phyloP scores from a whole-genome alignment of 2,329 filamentous ascomycete species.

The Rhytidhysteron rufulum region DNA sequence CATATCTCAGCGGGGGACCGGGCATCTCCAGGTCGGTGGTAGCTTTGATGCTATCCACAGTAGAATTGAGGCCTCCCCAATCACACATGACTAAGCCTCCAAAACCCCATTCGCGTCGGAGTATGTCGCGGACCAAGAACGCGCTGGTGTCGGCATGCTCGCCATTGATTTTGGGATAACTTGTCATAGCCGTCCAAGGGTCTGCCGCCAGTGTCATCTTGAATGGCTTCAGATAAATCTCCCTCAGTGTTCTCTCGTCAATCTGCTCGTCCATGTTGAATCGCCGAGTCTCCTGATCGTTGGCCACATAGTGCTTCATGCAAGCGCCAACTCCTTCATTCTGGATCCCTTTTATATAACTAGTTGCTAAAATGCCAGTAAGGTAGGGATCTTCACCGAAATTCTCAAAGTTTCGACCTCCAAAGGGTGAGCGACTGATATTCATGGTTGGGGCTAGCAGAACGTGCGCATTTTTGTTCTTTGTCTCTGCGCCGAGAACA shows the following conservation, averaged over 20 bases:
- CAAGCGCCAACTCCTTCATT: conserved; percentile 60
- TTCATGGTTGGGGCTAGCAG: conserved; percentile 70
- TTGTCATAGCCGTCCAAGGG: conserved; percentile 63
- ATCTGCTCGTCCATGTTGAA: conserved; percentile 47
- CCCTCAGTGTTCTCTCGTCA: conserved; percentile 53
- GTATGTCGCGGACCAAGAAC: conserved; percentile 56
- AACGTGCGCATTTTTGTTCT: conserved; percentile 65
- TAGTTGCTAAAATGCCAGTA: conserved; percentile 60
- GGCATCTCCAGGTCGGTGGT: conserved; percentile 18
- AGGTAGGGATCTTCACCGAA: conserved; percentile 64
- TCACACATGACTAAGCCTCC: conserved; percentile 61
- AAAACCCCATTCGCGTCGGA: conserved; percentile 65
- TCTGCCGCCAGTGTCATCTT: conserved; percentile 65
- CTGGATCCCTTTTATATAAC: conserved; percentile 56
- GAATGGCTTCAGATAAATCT: conserved; percentile 52
- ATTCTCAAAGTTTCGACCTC: conserved; percentile 71
- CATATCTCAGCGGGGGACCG: conserved; percentile 56
- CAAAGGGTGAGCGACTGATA: conserved; percentile 70
- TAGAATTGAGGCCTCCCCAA: conserved; percentile 63
- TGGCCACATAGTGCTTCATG: conserved; percentile 68
- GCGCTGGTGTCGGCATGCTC: conserved; percentile 60
- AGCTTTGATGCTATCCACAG: conserved; percentile 28
- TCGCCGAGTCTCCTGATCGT: conserved; percentile 65
- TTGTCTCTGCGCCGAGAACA: conserved; percentile 63
- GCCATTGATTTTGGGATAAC: conserved; percentile 68